Percentiles rank a stretch among this genome's conserved stretches.
These are phyloP conservation scores for Trichoderma endophyticum DNA, from an alignment of 2,329 filamentous ascomycete species.

Conservation along the genomic window DNA sequence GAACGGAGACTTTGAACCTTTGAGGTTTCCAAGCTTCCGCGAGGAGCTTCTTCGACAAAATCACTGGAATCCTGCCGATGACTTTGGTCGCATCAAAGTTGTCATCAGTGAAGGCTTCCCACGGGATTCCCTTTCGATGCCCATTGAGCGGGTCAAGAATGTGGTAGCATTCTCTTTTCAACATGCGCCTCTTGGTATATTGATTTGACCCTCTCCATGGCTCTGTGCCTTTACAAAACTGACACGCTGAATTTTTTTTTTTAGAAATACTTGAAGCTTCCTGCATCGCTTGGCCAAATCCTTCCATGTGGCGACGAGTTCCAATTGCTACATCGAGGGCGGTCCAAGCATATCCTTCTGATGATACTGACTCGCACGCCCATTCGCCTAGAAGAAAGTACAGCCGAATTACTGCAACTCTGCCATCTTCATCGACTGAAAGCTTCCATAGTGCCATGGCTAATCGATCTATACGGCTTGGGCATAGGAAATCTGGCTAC, in stretches of 20 bases:
- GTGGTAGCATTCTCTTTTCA: conserved; percentile 79
- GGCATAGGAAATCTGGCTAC: not conserved
- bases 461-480: not conserved
- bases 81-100: conserved; percentile 71
- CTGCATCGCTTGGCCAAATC: conserved; percentile 77
- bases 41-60: conserved; percentile 64
- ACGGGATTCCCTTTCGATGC: conserved; percentile 47
- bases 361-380: conserved; percentile 55
- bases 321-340: conserved; percentile 41
- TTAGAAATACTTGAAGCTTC: conserved; percentile 67
- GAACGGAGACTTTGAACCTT: conserved; percentile 55
- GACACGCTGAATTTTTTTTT: not conserved
- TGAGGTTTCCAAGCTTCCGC: conserved; percentile 72
- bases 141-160: conserved; percentile 68
- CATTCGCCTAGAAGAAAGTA: conserved; percentile 57
- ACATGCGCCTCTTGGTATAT: conserved; percentile 70
- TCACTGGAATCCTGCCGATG: conserved; percentile 69
- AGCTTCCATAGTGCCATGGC: not conserved
- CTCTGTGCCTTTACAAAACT: not conserved
- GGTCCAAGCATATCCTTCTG: conserved; percentile 40
- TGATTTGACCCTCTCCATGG: not conserved
- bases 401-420: not conserved
- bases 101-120: conserved; percentile 71
- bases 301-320: conserved; percentile 61
- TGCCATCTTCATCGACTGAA: not conserved